Evolutionary conservation across 2,329 filamentous ascomycete species (phyloP), one percentile per base, ranked within the genome.

Genomic region (Septoria petroselini): DNA sequence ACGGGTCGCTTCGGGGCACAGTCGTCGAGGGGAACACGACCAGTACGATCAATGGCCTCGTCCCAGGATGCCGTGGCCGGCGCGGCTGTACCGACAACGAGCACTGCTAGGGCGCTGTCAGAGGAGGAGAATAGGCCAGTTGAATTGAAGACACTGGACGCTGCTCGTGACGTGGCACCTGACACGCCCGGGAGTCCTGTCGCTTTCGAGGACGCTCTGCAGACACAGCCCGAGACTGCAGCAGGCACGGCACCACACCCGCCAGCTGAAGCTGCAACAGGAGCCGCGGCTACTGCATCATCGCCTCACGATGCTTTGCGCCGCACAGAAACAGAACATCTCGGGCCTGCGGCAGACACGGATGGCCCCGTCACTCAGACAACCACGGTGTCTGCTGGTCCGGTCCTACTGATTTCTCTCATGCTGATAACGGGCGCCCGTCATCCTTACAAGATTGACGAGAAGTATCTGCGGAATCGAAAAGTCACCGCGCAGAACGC

Each of bases 401-500:
- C 58, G 3, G 68, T 70, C 3, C 82, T 88, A 65, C 79, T 80
- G 55, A 94, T 97, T 59, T 94, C 88, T 44, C 76, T 97, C 30
- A 79, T 96, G 30, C 78, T 95, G 49, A 66, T 59, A 1, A 89
- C 79, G 1, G 91, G 91, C 35, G 85, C 86, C 30, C 79, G 90
- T 55, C 90, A 96, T 70, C 89, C 90, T 0, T 95, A 94, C 71
- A 89, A 85, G 66, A 86, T 97, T 58, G 88, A 95, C 69, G 85
- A 88, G 63, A 88, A 83, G 65, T 96, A 96, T 64, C 75, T 97
- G 47, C 77, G 78, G 46, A 90, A 91, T 70, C 82, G 89, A 52
- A 87, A 85, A 60, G 87, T 95, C 46, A 80, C 79, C 40, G 86
- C 93, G 1, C 85, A 88, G 15, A 84, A 84, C 25, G 71, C 80